A percentile compares a stretch with the other conserved stretches of the same genome.
Conservation (phyloP, 1,284 basidiomycete species). For the Pholiota adiposa region DNA sequence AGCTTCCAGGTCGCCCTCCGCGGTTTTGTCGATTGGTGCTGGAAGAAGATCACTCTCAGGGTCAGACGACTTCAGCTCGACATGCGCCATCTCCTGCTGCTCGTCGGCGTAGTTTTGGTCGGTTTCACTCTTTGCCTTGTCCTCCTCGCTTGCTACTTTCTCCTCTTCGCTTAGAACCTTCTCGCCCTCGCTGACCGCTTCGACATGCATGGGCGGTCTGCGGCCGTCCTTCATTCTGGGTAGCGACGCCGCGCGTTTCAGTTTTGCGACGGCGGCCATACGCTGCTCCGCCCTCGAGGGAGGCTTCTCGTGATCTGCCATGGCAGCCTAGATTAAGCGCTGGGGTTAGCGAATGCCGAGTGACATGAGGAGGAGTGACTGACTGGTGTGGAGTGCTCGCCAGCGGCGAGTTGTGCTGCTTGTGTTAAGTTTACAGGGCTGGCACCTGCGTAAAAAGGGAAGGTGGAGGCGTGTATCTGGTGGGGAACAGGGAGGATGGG, state of each 20-base stretch:
- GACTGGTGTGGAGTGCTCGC: slow-evolving; percentile 20
- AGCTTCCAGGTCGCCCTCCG: slow-evolving; percentile 36
- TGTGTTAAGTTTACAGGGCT: slow-evolving; percentile 5
- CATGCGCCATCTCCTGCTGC: slow-evolving; percentile 17
- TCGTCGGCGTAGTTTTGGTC: slow-evolving; percentile 27
- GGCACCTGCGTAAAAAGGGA: slow-evolving; percentile 9
- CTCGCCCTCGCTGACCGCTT: slow-evolving; percentile 79
- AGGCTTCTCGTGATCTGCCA: slow-evolving; percentile 41
- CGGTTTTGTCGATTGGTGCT: slow-evolving; percentile 23
- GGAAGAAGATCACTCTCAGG: slow-evolving; percentile 23
- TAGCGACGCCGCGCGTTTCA: slow-evolving; percentile 87
- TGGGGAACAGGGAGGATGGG: slow-evolving; percentile 10
- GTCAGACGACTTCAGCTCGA: slow-evolving; percentile 22
- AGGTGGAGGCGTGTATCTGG: slow-evolving; percentile 9
- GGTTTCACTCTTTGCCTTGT: slow-evolving; percentile 35
- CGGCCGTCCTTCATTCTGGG: slow-evolving; percentile 88
- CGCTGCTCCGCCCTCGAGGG: slow-evolving; percentile 59
- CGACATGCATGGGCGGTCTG: slow-evolving; percentile 80
- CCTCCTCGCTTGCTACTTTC: slow-evolving; percentile 37
- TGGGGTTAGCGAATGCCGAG: slow-evolving; percentile 6
- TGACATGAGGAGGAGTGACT: slow-evolving; percentile 10
- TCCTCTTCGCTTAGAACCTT: slow-evolving; percentile 59
- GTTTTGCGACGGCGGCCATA: slow-evolving; percentile 84
- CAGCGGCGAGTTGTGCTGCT: slow-evolving; percentile 13
- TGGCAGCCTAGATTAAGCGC: slow-evolving; percentile 23